A percentile compares a stretch with the other conserved stretches of the same genome.
Conservation (phyloP, 2,329 filamentous ascomycete species). For the Fusarium avenaceum region DNA sequence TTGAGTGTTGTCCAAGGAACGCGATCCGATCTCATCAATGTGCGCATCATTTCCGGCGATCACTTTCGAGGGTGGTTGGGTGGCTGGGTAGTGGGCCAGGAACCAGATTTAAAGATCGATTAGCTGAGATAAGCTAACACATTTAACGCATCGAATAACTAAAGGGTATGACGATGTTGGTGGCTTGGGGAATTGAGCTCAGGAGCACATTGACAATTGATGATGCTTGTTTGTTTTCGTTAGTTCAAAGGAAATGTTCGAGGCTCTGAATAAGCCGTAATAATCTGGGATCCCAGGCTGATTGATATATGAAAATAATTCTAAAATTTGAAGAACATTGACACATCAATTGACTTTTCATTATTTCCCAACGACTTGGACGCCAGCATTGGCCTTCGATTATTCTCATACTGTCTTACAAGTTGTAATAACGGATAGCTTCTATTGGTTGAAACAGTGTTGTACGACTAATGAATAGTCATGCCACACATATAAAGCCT, state of each 20-base stretch:
- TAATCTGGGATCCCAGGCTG: background rate
- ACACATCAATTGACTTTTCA: background rate
- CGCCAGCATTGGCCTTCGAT: background rate
- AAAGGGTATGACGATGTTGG: background rate
- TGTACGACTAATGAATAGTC: background rate
- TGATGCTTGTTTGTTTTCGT: background rate
- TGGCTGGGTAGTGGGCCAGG: conserved; percentile 24
- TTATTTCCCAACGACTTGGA: background rate
- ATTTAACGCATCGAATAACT: background rate
- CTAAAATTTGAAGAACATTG: background rate
- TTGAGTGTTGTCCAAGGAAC: conserved; percentile 37
- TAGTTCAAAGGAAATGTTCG: background rate
- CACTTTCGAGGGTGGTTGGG: conserved; percentile 3
- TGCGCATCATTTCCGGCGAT: conserved; percentile 37
- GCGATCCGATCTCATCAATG: conserved; percentile 28
- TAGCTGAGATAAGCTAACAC: background rate
- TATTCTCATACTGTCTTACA: background rate
- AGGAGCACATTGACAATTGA: background rate
- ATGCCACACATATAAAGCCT: accelerated
- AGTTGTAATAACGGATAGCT: background rate
- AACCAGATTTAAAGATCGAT: conserved; percentile 10
- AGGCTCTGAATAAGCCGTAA: background rate
- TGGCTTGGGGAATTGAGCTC: background rate
- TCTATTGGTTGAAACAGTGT: background rate
- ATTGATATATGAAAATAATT: background rate